Percentiles rank a stretch among this genome's conserved stretches.
These are phyloP conservation scores for Wickerhamomyces mucosus DNA, from an alignment of 805 yeast genomes.

Conservation along the genomic window DNA sequence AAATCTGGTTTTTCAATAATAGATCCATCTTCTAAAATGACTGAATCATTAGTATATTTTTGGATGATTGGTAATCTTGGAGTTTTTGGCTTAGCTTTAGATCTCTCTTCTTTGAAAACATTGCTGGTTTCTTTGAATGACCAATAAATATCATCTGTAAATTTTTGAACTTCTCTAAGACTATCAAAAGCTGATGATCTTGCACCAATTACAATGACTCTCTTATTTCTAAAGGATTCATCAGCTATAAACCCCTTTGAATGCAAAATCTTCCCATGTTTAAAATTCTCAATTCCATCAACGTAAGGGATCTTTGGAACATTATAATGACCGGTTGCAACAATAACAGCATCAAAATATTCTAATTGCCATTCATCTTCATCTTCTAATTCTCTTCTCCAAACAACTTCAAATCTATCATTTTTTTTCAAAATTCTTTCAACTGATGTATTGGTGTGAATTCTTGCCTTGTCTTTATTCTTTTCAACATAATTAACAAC, in stretches of 20 bases:
- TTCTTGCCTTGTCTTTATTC: slow-evolving; percentile 7
- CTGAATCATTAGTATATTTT: slow-evolving; percentile 19
- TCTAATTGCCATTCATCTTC: slow-evolving; percentile 28
- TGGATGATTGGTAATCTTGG: slow-evolving; percentile 25
- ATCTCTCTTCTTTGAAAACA: slow-evolving; percentile 19
- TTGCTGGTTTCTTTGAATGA: too few species aligned
- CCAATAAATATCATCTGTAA: slow-evolving; percentile 1
- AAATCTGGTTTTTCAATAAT: slow-evolving; percentile 33
- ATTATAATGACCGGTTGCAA: slow-evolving; percentile 46
- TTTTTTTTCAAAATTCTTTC: slow-evolving; percentile 24
- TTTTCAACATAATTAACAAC: slow-evolving; percentile 1
- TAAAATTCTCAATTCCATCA: slow-evolving; percentile 30
- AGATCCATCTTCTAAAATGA: slow-evolving; percentile 35
- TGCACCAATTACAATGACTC: slow-evolving; percentile 50
- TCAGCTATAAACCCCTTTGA: slow-evolving; percentile 36
- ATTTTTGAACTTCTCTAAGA: slow-evolving; percentile 19
- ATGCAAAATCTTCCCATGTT: slow-evolving; percentile 13
- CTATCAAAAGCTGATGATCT: slow-evolving; percentile 58
- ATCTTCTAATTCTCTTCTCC: slow-evolving; percentile 12
- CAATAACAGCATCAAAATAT: slow-evolving; percentile 28
- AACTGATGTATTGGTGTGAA: slow-evolving; percentile 9
- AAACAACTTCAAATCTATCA: slow-evolving; percentile 15
- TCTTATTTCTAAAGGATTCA: slow-evolving; percentile 17
- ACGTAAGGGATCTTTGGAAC: slow-evolving; percentile 40
- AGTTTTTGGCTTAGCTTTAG: background rate